These are phyloP conservation scores for Tulasnella sp. DNA, from an alignment of 768 basidiomycete genomes.

Conservation along the genomic window DNA sequence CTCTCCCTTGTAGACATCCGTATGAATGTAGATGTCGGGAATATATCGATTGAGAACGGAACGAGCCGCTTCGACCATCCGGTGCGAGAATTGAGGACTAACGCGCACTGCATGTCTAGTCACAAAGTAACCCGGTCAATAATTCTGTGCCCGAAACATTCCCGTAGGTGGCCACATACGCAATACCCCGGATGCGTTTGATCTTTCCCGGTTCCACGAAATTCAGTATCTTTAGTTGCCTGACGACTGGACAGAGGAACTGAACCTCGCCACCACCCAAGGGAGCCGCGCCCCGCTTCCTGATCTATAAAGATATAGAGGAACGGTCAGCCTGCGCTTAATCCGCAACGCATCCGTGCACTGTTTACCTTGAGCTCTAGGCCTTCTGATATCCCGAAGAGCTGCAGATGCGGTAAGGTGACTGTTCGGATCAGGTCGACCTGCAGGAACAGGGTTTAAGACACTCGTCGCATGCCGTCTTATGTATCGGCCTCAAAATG, in stretches of 20 bases:
- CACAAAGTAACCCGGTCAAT: neutral
- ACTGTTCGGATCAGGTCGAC: slow-evolving; percentile 84
- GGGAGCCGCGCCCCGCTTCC: slow-evolving; percentile 85
- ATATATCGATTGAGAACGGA: slow-evolving; percentile 92
- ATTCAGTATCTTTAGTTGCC: slow-evolving; percentile 83
- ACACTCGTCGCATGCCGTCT: neutral
- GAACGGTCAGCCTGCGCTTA: neutral
- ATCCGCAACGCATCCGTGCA: neutral
- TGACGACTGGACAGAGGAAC: slow-evolving; percentile 85
- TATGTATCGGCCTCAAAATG: neutral
- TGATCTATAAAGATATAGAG: slow-evolving; percentile 47
- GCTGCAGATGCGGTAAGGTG: slow-evolving; percentile 78
- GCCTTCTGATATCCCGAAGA: slow-evolving; percentile 83
- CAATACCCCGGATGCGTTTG: slow-evolving; percentile 88
- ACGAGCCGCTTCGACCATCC: slow-evolving; percentile 91
- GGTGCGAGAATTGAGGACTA: slow-evolving; percentile 92
- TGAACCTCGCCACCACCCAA: slow-evolving; percentile 88
- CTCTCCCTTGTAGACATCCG: slow-evolving; percentile 95
- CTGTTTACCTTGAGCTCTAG: slow-evolving; percentile 67
- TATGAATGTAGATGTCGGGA: slow-evolving; percentile 96
- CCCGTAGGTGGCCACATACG: slow-evolving; percentile 43
- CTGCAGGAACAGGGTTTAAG: slow-evolving; percentile 30
- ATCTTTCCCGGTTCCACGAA: slow-evolving; percentile 88
- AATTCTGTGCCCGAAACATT: neutral
- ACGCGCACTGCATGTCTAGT: slow-evolving; percentile 91